Evolutionary conservation across 768 basidiomycete genomes (phyloP), one percentile per base, ranked within the genome.

Genomic region (Lactifluus pinguis): DNA sequence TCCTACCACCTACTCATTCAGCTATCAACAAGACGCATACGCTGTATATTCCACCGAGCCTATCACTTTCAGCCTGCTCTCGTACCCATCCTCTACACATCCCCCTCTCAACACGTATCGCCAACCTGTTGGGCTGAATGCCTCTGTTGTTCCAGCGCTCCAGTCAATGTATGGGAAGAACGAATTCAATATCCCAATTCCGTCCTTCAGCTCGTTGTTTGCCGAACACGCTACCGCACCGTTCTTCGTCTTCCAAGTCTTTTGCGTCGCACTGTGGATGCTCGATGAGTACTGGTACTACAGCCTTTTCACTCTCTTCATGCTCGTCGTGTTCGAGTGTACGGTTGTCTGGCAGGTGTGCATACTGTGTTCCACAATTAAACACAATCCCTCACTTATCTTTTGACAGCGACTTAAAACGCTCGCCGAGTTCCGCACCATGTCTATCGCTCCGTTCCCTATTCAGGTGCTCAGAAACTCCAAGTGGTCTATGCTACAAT

Each of bases 241-340:
- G 0, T 99, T 99, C 81, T 99, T 99, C 73, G 97, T 99, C 30
- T 99, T 99, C 75, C 97, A 99, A 74, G 75, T 98, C 17, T 98
- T 99, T 75, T 98, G 97, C 65, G 97, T 98, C 1, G 93, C 91
- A 0, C 77, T 99, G 10, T 99, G 97, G 97, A 92, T 89, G 70
- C 74, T 99, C 68, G 97, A 99, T 68, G 97, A 98, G 71, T 99
- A 98, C 72, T 98, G 94, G 95, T 98, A 97, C 72, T 99, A 98
- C 78, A 89, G 89, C 58, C 72, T 99, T 44, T 99, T 99, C 76
- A 98, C 97, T 2, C 79, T 95, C 29, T 98, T 99, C 82, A 99
- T 99, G 97, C 79, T 99, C 39, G 76, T 99, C 50, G 88, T 97
- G 64, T 99, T 99, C 70, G 97, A 99, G 75, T 98, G 95, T 74